Percentiles rank a stretch among this genome's conserved stretches.
Evolutionary conservation across 2,329 filamentous ascomycete species (phyloP).

Genomic region (Ascochyta rabiei): DNA sequence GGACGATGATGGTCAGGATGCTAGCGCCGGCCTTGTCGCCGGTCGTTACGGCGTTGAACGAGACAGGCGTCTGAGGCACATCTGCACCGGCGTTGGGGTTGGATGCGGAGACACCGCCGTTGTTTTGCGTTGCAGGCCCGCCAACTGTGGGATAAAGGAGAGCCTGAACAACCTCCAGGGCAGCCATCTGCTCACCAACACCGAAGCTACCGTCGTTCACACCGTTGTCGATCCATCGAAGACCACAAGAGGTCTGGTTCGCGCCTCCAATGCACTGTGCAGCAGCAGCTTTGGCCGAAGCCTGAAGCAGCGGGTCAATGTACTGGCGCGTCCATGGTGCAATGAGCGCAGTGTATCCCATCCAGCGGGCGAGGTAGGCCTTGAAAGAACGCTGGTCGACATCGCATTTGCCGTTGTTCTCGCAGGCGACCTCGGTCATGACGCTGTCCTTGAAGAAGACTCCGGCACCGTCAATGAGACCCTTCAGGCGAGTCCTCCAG

Average conservation of each 20-base stretch:
- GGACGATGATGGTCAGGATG: constrained; percentile 65
- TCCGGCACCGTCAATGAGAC: constrained; percentile 45
- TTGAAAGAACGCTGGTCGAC: constrained; percentile 56
- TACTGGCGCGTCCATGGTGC: constrained; percentile 45
- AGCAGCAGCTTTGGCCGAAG: constrained; percentile 63
- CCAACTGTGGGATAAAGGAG: constrained; percentile 45
- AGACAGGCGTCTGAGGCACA: constrained; percentile 36
- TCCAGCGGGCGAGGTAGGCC: constrained; percentile 52
- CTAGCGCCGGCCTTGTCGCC: constrained; percentile 73
- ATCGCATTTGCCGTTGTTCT: constrained; percentile 54
- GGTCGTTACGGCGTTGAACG: constrained; percentile 54
- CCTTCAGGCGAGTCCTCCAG: constrained; percentile 40
- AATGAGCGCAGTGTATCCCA: constrained; percentile 50
- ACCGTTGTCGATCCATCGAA: constrained; percentile 51
- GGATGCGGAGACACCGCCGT: constrained; percentile 59
- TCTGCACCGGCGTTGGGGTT: constrained; percentile 51
- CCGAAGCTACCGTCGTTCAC: constrained; percentile 57
- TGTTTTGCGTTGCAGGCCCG: constrained; percentile 54
- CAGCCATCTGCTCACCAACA: constrained; percentile 66
- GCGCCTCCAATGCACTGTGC: constrained; percentile 58
- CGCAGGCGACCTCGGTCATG: constrained; percentile 58
- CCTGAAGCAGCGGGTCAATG: constrained; percentile 59
- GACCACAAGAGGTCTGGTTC: constrained; percentile 55
- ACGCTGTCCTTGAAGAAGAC: constrained; percentile 54
- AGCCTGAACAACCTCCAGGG: constrained; percentile 60